phyloP scores from a whole-genome alignment of 2,329 filamentous ascomycete genomes.

The Huntiella abstrusa region DNA sequence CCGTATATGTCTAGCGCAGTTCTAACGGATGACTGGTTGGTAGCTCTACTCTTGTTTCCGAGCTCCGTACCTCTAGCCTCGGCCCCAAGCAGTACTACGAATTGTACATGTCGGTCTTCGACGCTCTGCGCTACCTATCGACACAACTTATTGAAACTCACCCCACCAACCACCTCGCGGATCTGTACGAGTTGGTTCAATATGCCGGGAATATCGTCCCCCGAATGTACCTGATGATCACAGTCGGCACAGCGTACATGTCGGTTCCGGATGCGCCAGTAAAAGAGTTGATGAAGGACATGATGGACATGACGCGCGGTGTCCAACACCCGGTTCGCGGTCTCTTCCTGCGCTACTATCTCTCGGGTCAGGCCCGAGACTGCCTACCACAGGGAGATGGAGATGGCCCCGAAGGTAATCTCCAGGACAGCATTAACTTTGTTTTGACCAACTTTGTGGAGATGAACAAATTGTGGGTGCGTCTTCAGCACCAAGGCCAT shows the following conservation, averaged over 20 bases:
- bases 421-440: conserved; percentile 96
- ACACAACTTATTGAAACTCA: conserved; percentile 95
- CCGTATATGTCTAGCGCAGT: not conserved
- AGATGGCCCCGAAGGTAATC: conserved; percentile 84
- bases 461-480: conserved; percentile 99
- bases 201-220: conserved; percentile 97
- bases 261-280: conserved; percentile 93
- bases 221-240: conserved; percentile 95
- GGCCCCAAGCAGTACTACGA: conserved; percentile 99
- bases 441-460: conserved; percentile 97
- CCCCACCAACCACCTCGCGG: conserved; percentile 91
- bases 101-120: conserved; percentile 97
- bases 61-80: conserved; percentile 86
- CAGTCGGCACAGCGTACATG: conserved; percentile 98
- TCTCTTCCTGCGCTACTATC: conserved; percentile 86
- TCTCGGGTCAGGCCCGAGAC: conserved; percentile 87
- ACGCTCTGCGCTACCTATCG: conserved; percentile 87
- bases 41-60: conserved; percentile 95
- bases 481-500: conserved; percentile 90
- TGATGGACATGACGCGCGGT: conserved; percentile 99
- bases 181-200: conserved; percentile 92
- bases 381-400: conserved; percentile 62
- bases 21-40: conserved; percentile 9
- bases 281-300: conserved; percentile 99
- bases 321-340: conserved; percentile 94